A percentile compares a stretch with the other conserved stretches of the same genome.
These are phyloP conservation scores for Colletotrichum incanum DNA, from an alignment of 2,329 filamentous ascomycete genomes.

Conservation along the genomic window DNA sequence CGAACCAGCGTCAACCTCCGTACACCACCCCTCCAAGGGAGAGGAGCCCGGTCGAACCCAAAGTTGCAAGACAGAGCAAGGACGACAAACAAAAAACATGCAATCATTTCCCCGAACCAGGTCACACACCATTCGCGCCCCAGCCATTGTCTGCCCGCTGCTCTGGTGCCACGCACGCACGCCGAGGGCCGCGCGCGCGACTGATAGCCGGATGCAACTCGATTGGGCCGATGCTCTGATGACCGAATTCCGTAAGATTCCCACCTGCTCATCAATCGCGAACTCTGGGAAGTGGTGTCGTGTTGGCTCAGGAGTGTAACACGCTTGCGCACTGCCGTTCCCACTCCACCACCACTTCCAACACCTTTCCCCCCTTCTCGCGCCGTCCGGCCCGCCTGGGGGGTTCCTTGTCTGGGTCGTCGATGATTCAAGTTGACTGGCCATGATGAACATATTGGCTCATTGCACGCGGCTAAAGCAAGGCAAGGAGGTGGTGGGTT, in stretches of 20 bases:
- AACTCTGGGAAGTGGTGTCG: conserved; percentile 8
- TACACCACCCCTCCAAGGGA: conserved; percentile 31
- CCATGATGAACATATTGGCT: neutral
- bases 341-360: conserved; percentile 15
- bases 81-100: conserved; percentile 14
- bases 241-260: conserved; percentile 33
- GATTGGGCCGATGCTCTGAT: conserved; percentile 29
- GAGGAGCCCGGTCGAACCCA: neutral
- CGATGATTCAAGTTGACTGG: neutral
- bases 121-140: conserved; percentile 4
- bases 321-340: conserved; percentile 16
- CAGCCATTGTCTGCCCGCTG: conserved; percentile 1
- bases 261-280: conserved; percentile 27
- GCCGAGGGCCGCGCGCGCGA: neutral
- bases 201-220: conserved; percentile 18
- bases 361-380: conserved; percentile 1
- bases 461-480: conserved; percentile 37
- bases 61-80: neutral
- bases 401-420: conserved; percentile 4
- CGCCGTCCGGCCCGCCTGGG: conserved; percentile 22
- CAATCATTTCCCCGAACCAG: conserved; percentile 33
- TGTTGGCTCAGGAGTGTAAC: conserved; percentile 15
- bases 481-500: conserved; percentile 24
- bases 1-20: conserved; percentile 34
- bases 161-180: conserved; percentile 22